Evolutionary conservation across 805 yeast genomes (phyloP).

Genomic region (Grigorovia yakushimaensis): DNA sequence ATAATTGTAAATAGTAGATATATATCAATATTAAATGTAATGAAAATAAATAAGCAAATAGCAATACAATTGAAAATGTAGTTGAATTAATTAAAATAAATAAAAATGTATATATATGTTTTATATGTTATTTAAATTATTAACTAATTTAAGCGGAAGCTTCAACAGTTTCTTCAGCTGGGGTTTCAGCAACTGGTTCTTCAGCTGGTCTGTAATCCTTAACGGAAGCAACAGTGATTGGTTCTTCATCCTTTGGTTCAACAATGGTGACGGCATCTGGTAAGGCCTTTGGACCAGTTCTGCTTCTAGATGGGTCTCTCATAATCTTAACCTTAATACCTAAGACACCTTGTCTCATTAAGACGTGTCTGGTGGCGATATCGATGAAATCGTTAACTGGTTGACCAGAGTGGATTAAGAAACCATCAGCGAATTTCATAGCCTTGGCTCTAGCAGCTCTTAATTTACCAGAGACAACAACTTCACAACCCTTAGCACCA

Average conservation of each 20-base stretch:
- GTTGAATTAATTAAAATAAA: background rate
- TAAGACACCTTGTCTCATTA: constrained; percentile 99
- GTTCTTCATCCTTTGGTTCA: constrained; percentile 93
- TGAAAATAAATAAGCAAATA: no score
- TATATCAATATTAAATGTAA: background rate
- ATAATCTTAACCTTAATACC: constrained; percentile 99
- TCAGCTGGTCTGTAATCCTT: constrained; percentile 49
- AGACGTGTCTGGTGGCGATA: constrained; percentile 98
- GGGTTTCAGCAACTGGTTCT: constrained; percentile 15
- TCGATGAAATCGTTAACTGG: constrained; percentile 98
- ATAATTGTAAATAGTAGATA: background rate
- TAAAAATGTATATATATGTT: constrained; percentile 1
- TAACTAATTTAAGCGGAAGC: constrained; percentile 3
- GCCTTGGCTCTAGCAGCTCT: constrained; percentile 99
- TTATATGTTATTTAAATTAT: background rate
- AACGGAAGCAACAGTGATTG: constrained; percentile 70
- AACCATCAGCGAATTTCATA: constrained; percentile 99
- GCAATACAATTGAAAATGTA: background rate
- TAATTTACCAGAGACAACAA: constrained; percentile 98
- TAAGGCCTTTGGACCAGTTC: constrained; percentile 78
- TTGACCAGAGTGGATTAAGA: constrained; percentile 99
- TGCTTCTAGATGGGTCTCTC: constrained; percentile 93
- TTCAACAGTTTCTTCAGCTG: constrained; percentile 7
- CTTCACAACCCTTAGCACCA: constrained; percentile 99
- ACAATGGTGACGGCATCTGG: constrained; percentile 90